Evolutionary conservation across 257 asterid genomes (phyloP).

Genomic region (Anisodus acutangulus): DNA sequence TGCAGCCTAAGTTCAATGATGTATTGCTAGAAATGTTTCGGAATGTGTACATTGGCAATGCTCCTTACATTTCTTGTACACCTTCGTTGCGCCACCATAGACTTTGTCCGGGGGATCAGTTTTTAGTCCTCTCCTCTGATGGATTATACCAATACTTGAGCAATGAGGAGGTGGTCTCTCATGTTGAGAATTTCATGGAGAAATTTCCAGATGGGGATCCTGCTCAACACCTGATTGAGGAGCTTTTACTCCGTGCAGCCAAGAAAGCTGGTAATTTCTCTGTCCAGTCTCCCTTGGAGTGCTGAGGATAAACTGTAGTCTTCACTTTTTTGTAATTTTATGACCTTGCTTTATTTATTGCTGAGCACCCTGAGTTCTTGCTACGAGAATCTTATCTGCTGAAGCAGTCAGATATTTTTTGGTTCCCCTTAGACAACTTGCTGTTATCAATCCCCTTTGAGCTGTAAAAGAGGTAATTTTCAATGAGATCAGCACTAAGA

Average conservation of each 20-base stretch:
- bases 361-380: neutral
- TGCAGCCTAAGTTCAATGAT: conserved; percentile 90
- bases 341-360: neutral
- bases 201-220: conserved; percentile 98
- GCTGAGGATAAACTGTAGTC: neutral
- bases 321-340: neutral
- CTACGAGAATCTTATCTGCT: conserved; percentile 18
- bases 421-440: neutral
- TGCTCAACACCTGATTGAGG: conserved; percentile 95
- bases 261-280: conserved; percentile 81
- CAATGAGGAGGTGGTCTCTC: conserved; percentile 91
- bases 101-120: conserved; percentile 85
- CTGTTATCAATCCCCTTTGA: neutral
- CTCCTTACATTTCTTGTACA: conserved; percentile 81
- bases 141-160: conserved; percentile 94
- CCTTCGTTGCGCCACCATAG: conserved; percentile 95
- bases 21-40: conserved; percentile 87
- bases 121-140: conserved; percentile 95
- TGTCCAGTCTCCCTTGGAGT: neutral
- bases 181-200: conserved; percentile 88
- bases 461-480: neutral
- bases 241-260: conserved; percentile 92
- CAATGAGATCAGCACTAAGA: too few relatives aligned
- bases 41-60: conserved; percentile 89
- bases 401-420: neutral